Base-by-base conservation (phyloP, 495 filamentous ascomycete species). In the Penicillium turbatum region DNA sequence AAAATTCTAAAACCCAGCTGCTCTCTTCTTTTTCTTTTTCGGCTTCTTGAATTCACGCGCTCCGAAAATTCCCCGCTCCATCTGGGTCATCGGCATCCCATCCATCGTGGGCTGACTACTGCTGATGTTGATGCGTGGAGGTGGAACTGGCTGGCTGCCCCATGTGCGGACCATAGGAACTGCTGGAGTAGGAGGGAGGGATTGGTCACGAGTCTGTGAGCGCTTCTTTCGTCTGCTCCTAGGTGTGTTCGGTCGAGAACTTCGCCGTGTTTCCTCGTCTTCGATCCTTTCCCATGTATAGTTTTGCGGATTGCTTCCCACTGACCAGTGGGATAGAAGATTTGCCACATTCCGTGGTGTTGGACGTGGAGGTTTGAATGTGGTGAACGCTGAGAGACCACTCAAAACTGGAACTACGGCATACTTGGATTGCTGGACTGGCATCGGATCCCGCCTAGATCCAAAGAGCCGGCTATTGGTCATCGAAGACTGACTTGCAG, bases 261-360 rank as follows among this genome's bases (percentile, higher is more conserved):
- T 50, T 27, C 57, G 55, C 32, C 55, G 42, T 6, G 47, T 49
- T 21, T 60, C 55, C 51, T 70, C 60, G 38, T 56, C 49, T 17
- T 61, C 65, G 5, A 65, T 68, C 50, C 59, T 58, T 43, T 70
- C 60, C 75, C 72, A 77, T 40, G 66, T 61, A 53, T 78, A 77
- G 8, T 53, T 40, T 13, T 57, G 53, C 12, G 76, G 78, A 48
- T 74, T 63, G 13, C 39, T 41, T 9, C 76, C 77, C 2, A 63
- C 39, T 19, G 62, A 35, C 78, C 78, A 81, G 16, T 78, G 70
- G 6, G 66, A 60, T 0, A 81, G 63, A n/a, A 79, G 55, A 29
- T 55, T 65, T 26, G 58, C 48, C 21, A 68, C 57, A 12, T 60
- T 68, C 13, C 44, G 58, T 6, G 69, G 54, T 35, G 65, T 42